Evolutionary conservation across 805 yeast species (phyloP).

Genomic region (Maudiozyma pseudohumilis): DNA sequence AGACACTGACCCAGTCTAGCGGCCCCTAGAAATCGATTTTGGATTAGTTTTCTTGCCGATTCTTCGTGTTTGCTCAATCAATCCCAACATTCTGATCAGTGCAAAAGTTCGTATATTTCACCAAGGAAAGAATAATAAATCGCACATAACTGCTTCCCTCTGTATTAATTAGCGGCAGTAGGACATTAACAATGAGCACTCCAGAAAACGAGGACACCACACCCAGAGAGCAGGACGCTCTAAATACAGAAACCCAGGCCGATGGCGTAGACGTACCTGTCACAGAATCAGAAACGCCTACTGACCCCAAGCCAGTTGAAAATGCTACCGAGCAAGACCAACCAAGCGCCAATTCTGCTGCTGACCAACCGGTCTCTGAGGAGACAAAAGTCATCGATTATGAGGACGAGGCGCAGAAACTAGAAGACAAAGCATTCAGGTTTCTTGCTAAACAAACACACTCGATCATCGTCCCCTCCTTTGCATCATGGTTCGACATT

Average conservation of each 20-base stretch:
- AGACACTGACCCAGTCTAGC: no score
- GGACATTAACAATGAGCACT: not conserved
- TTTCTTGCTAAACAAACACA: conserved; percentile 54
- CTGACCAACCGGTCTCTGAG: not conserved
- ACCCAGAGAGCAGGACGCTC: not conserved
- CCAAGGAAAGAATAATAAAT: no score
- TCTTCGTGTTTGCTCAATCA: no score
- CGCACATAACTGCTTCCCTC: no score
- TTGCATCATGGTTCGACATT: conserved; percentile 77
- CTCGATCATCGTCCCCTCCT: conserved; percentile 77
- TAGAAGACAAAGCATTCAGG: conserved; percentile 28
- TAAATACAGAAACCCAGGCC: no score
- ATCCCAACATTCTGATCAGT: no score
- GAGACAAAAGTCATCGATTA: conserved; percentile 14
- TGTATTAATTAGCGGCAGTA: no score
- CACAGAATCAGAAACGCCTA: not conserved
- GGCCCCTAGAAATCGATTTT: no score
- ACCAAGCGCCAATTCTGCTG: not conserved
- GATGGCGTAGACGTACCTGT: no score
- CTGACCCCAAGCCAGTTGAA: not conserved
- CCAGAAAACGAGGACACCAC: not conserved
- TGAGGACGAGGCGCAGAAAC: conserved; percentile 28
- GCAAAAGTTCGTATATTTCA: no score
- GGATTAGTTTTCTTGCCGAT: no score
- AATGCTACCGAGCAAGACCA: not conserved